phyloP scores from a whole-genome alignment of 2,329 filamentous ascomycete genomes.

The Helotiales sp. region DNA sequence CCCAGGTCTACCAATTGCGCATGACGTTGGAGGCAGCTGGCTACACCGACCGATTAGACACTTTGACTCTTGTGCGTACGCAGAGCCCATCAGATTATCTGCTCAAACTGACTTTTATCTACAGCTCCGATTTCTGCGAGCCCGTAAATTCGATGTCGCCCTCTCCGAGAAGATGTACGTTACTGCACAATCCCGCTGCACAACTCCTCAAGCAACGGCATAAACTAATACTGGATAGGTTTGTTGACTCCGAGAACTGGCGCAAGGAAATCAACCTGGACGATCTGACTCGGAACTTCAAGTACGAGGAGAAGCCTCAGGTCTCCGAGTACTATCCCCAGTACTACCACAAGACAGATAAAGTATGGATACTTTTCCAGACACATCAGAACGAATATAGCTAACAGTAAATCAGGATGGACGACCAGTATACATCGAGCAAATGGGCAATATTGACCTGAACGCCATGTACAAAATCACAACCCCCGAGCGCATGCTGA shows the following conservation, averaged over 20 bases:
- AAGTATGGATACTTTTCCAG: constrained; percentile 51
- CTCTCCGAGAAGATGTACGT: constrained; percentile 85
- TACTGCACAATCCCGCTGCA: constrained; percentile 7
- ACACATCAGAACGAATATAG: background rate
- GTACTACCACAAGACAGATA: constrained; percentile 98
- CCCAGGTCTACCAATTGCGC: constrained; percentile 84
- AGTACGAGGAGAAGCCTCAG: constrained; percentile 83
- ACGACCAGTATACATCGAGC: constrained; percentile 95
- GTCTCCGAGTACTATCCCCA: constrained; percentile 94
- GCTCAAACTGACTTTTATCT: constrained; percentile 16
- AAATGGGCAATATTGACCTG: constrained; percentile 91
- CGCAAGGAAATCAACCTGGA: constrained; percentile 85
- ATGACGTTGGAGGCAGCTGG: constrained; percentile 83
- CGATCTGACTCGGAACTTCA: constrained; percentile 77
- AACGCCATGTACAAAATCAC: constrained; percentile 92
- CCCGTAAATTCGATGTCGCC: constrained; percentile 91
- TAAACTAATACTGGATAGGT: constrained; percentile 62
- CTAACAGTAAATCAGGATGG: constrained; percentile 69
- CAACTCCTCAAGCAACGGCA: too few species aligned
- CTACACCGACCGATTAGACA: constrained; percentile 85
- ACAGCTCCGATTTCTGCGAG: constrained; percentile 86
- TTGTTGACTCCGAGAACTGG: constrained; percentile 89
- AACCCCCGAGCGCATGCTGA: constrained; percentile 88
- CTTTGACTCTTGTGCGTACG: constrained; percentile 77
- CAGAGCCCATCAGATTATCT: background rate